These are phyloP conservation scores for Fusarium siculi DNA, from an alignment of 2,329 filamentous ascomycete genomes.

Conservation along the genomic window DNA sequence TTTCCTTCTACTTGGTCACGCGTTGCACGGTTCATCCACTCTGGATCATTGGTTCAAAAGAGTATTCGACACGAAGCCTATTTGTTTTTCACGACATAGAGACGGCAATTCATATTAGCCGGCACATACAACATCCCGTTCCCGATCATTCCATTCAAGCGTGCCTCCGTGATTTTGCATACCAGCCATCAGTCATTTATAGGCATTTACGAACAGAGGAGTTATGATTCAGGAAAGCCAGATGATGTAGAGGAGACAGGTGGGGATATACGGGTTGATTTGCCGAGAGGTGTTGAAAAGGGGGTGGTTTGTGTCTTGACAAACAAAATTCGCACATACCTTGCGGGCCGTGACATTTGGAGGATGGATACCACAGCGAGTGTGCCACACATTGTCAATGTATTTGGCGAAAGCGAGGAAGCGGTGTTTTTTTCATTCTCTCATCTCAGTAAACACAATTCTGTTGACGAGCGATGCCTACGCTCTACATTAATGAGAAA, in stretches of 20 bases:
- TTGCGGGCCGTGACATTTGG: neutral
- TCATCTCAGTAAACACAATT: conserved; percentile 29
- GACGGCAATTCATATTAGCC: conserved; percentile 16
- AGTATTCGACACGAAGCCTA: conserved; percentile 25
- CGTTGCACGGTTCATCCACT: conserved; percentile 28
- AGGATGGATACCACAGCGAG: conserved; percentile 26
- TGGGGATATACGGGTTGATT: neutral
- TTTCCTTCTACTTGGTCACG: conserved; percentile 33
- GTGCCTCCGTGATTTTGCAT: conserved; percentile 37
- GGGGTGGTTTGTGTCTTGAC: conserved; percentile 22
- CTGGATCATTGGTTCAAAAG: conserved; percentile 4
- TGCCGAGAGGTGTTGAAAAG: conserved; percentile 3
- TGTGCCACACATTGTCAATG: conserved; percentile 29
- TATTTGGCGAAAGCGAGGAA: conserved; percentile 37
- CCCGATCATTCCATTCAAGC: conserved; percentile 38
- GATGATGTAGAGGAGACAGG: neutral
- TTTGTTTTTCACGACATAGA: conserved; percentile 30
- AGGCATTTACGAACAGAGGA: conserved; percentile 37
- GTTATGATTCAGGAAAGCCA: conserved; percentile 16
- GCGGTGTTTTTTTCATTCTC: conserved; percentile 31
- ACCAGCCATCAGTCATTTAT: conserved; percentile 38
- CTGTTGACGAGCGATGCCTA: conserved; percentile 23
- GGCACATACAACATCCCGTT: conserved; percentile 42
- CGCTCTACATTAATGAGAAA: conserved; percentile 33
- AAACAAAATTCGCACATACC: conserved; percentile 24